phyloP scores from a whole-genome alignment of 2,329 filamentous ascomycete species.

The Clonostachys chloroleuca region DNA sequence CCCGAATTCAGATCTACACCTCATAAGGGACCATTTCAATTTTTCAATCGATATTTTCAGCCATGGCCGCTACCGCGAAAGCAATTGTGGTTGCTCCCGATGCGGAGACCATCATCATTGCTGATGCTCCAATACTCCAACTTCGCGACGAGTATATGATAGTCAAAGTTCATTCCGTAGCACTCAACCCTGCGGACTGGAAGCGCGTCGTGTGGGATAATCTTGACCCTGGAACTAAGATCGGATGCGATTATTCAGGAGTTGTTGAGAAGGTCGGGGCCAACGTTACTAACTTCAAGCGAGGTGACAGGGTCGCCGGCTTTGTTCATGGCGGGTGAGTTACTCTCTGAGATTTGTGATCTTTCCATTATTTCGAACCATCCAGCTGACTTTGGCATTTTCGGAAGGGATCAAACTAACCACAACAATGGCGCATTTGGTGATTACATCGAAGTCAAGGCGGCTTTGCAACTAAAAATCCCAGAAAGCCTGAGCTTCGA shows the following conservation, averaged over 20 bases:
- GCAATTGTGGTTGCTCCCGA: too few relatives aligned
- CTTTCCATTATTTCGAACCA: background rate
- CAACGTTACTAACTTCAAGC: constrained; percentile 35
- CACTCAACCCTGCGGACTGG: constrained; percentile 26
- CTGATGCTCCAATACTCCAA: too few relatives aligned
- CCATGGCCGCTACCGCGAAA: too few relatives aligned
- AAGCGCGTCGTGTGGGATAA: constrained; percentile 15
- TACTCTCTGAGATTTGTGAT: background rate
- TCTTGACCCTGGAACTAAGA: constrained; percentile 7
- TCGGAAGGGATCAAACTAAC: constrained; percentile 7
- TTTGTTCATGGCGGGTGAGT: constrained; percentile 23
- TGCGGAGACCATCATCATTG: too few relatives aligned
- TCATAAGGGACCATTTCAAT: too few relatives aligned
- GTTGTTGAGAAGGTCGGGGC: constrained; percentile 37
- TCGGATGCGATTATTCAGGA: constrained; percentile 42
- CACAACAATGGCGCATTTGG: constrained; percentile 37
- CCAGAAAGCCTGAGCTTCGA: constrained; percentile 39
- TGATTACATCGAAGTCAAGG: constrained; percentile 30
- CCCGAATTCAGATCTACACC: too few relatives aligned
- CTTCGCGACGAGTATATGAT: constrained; percentile 14
- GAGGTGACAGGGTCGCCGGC: constrained; percentile 42
- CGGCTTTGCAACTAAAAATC: constrained; percentile 33
- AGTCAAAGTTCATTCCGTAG: constrained; percentile 23
- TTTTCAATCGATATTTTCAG: too few relatives aligned
- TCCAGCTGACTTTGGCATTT: too few relatives aligned